A percentile compares a stretch with the other conserved stretches of the same genome.
Conservation (phyloP, 2,329 filamentous ascomycete species). For the Achaetomium macrosporum region DNA sequence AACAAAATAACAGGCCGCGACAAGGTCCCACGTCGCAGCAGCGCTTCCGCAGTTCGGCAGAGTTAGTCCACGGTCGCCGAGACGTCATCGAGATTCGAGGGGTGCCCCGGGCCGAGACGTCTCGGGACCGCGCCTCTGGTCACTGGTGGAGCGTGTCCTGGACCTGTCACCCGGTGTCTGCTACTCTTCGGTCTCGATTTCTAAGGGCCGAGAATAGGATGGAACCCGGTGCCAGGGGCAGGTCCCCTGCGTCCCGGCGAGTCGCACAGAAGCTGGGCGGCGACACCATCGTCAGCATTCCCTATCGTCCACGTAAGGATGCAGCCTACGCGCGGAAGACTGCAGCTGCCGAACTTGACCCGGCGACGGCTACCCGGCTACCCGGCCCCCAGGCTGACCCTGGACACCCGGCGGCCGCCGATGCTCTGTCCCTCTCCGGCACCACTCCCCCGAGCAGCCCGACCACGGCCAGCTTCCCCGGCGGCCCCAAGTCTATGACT, state of each 20-base stretch:
- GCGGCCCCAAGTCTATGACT: slow-evolving; percentile 14
- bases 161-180: neutral
- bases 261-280: slow-evolving; percentile 24
- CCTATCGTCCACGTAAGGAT: slow-evolving; percentile 20
- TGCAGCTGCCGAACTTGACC: slow-evolving; percentile 17
- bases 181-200: neutral
- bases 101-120: slow-evolving; percentile 13
- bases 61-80: slow-evolving; percentile 6
- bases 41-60: slow-evolving; percentile 1
- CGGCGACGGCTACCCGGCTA: slow-evolving; percentile 7
- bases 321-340: slow-evolving; percentile 18
- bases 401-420: slow-evolving; percentile 11
- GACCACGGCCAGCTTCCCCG: slow-evolving; percentile 17
- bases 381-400: slow-evolving; percentile 7
- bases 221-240: slow-evolving; percentile 22
- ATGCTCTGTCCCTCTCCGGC: slow-evolving; percentile 23
- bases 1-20: slow-evolving; percentile 13
- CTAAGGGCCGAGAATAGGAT: slow-evolving; percentile 12
- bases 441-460: slow-evolving; percentile 24
- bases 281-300: slow-evolving; percentile 20
- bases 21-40: slow-evolving; percentile 16
- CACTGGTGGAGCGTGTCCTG: slow-evolving; percentile 10
- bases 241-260: slow-evolving; percentile 22
- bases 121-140: slow-evolving; percentile 12
- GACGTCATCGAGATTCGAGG: slow-evolving; percentile 15